Conservation (phyloP, 2,329 filamentous ascomycete genomes). For the Fusarium paranaense region DNA sequence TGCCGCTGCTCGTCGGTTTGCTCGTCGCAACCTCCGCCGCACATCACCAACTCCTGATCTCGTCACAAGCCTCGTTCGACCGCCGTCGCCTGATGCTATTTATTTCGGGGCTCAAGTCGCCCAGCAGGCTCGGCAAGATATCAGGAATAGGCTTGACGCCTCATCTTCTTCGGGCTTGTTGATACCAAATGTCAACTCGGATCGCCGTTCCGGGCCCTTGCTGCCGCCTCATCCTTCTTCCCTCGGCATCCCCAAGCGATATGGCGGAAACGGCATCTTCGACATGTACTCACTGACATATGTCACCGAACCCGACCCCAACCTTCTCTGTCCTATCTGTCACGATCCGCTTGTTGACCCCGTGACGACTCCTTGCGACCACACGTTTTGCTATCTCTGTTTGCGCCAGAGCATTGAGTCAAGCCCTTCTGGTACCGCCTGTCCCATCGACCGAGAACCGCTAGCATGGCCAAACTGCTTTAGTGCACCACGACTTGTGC, state of each 20-base stretch:
- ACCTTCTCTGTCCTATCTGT: slow-evolving; percentile 67
- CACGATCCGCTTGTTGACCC: slow-evolving; percentile 70
- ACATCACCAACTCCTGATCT: slow-evolving; percentile 54
- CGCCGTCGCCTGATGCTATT: slow-evolving; percentile 52
- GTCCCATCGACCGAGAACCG: slow-evolving; percentile 69
- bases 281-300: slow-evolving; percentile 61
- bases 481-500: slow-evolving; percentile 60
- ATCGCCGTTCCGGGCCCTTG: slow-evolving; percentile 50
- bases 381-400: slow-evolving; percentile 73
- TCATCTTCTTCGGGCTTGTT: slow-evolving; percentile 27
- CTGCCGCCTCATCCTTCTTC: slow-evolving; percentile 53
- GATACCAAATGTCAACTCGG: slow-evolving; percentile 39
- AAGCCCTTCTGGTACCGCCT: slow-evolving; percentile 57
- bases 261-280: slow-evolving; percentile 54
- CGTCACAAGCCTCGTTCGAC: slow-evolving; percentile 54
- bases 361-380: slow-evolving; percentile 71
- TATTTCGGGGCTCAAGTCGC: slow-evolving; percentile 46
- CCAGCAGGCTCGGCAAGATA: slow-evolving; percentile 36
- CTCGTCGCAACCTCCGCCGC: slow-evolving; percentile 50
- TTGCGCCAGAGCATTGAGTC: slow-evolving; percentile 58
- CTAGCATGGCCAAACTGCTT: slow-evolving; percentile 54
- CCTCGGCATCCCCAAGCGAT: slow-evolving; percentile 53
- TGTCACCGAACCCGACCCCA: slow-evolving; percentile 57
- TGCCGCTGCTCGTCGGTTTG: slow-evolving; percentile 51
- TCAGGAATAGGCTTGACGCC: slow-evolving; percentile 21